These are phyloP conservation scores for Pleodorina starrii DNA, from an alignment of 139 green algal species.

Conservation along the genomic window DNA sequence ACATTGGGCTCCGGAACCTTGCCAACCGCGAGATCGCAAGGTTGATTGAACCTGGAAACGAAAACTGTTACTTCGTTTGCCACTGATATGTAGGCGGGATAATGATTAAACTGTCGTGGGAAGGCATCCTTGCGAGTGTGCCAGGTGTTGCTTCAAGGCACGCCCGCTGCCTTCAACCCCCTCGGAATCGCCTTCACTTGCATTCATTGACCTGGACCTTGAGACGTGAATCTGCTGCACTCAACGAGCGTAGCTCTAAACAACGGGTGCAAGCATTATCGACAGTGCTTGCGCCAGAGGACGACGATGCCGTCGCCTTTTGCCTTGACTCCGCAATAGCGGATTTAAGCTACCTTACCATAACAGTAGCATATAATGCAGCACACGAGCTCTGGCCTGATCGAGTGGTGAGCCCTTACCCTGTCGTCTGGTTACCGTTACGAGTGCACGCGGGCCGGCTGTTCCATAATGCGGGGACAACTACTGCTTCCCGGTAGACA, in stretches of 20 bases:
- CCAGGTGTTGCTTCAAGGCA: neutral
- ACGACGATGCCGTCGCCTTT: conserved; percentile 2
- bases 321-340: conserved; percentile 26
- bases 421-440: too few relatives aligned
- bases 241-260: neutral
- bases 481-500: too few relatives aligned
- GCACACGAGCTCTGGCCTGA: conserved; percentile 8
- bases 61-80: neutral
- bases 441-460: too few relatives aligned
- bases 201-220: neutral
- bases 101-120: neutral
- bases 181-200: neutral
- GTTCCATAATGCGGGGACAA: too few relatives aligned
- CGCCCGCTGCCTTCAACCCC: neutral
- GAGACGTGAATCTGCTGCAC: neutral
- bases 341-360: neutral
- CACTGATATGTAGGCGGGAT: neutral
- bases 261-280: neutral
- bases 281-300: neutral
- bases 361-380: conserved; percentile 11
- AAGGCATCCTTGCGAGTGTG: neutral
- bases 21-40: too few relatives aligned
- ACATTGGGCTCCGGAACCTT: neutral
- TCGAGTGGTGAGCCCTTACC: neutral
- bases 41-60: neutral